Conservation (phyloP, 2,329 filamentous ascomycete species). For the Elsinoe perseae region DNA sequence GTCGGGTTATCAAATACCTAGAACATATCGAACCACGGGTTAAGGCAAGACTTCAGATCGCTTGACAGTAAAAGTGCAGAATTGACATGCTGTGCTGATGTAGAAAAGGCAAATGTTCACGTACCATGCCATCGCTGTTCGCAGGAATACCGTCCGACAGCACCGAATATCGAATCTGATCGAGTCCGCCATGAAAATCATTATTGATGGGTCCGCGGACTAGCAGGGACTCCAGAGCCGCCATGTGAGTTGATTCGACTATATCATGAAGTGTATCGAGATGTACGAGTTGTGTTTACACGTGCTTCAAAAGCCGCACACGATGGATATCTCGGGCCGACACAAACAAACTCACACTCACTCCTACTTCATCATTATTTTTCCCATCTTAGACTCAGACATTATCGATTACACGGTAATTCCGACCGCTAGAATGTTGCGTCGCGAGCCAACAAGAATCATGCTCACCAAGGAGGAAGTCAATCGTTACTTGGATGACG, state of each 20-base stretch:
- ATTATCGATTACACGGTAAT: background rate
- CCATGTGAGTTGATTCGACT: slow-evolving; percentile 22
- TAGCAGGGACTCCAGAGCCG: slow-evolving; percentile 63
- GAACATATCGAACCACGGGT: too few relatives aligned
- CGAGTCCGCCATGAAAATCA: slow-evolving; percentile 58
- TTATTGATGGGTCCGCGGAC: slow-evolving; percentile 71
- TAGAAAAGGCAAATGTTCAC: background rate
- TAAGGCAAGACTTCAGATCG: too few relatives aligned
- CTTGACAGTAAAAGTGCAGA: background rate
- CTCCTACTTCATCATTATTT: background rate
- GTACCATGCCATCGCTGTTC: slow-evolving; percentile 73
- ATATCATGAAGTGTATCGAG: background rate
- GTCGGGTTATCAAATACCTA: too few relatives aligned
- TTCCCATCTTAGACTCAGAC: background rate
- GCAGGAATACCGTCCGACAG: slow-evolving; percentile 68
- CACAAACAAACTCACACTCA: background rate
- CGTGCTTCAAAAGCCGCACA: background rate
- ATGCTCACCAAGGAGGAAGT: slow-evolving; percentile 30
- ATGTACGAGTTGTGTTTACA: background rate
- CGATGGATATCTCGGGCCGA: background rate
- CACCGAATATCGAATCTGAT: slow-evolving; percentile 65
- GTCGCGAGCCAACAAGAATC: slow-evolving; percentile 31
- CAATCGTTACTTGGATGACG: slow-evolving; percentile 27
- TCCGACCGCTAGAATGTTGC: slow-evolving; percentile 25
- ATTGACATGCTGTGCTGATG: background rate